phyloP scores from a whole-genome alignment of 179 eudicot species.

The Vitellaria paradoxa region DNA sequence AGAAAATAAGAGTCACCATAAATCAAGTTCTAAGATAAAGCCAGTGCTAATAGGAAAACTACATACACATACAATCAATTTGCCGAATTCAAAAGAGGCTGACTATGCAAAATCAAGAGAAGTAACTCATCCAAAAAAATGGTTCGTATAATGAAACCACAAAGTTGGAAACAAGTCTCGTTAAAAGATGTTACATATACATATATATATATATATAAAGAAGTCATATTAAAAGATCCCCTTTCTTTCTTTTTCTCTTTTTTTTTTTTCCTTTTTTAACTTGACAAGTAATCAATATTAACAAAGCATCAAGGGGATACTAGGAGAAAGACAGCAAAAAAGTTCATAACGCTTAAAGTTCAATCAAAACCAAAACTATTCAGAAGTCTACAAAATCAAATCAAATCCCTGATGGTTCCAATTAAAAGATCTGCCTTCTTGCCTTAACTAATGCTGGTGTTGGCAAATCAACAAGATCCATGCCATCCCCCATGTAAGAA shows the following conservation, averaged over 20 bases:
- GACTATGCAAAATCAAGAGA: not conserved
- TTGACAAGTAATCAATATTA: no score
- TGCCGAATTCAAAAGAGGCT: not conserved
- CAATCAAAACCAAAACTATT: no score
- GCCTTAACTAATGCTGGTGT: slow-evolving; percentile 86
- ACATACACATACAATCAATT: not conserved
- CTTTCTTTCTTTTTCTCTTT: no score
- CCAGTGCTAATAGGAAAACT: not conserved
- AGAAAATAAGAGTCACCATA: not conserved
- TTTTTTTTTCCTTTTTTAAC: no score
- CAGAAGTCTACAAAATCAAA: no score
- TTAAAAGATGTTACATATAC: no score
- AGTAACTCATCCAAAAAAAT: not conserved
- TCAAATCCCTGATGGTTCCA: not conserved
- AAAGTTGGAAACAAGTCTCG: no score
- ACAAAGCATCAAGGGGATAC: no score
- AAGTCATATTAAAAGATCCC: no score
- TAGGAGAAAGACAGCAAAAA: no score
- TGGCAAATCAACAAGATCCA: slow-evolving; percentile 87
- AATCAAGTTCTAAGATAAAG: not conserved
- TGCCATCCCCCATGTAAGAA: slow-evolving; percentile 91
- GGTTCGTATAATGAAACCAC: not conserved
- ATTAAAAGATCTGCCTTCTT: slow-evolving; percentile 10
- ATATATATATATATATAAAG: no score
- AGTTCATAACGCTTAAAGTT: no score